Conservation (phyloP, 352 stramenopile genomes). For the Pythium aristosporum region DNA sequence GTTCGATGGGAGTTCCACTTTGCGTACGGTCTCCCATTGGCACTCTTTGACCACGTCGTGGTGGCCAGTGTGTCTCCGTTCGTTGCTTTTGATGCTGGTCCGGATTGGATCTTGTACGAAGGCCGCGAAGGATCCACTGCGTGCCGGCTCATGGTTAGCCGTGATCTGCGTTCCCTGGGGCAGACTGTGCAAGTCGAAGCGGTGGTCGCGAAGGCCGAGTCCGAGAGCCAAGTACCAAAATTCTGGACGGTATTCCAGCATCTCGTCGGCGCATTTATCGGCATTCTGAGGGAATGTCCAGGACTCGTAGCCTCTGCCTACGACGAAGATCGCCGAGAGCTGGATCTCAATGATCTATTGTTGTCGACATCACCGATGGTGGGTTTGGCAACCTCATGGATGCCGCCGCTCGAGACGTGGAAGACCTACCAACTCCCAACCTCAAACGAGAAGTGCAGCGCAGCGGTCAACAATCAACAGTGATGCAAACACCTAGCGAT, state of each 20-base stretch:
- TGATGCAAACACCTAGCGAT: too few species aligned
- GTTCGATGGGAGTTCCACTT: slow-evolving; percentile 27
- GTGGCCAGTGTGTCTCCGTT: slow-evolving; percentile 8
- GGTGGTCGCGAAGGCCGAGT: neutral
- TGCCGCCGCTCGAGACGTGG: too few species aligned
- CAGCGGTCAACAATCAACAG: too few species aligned
- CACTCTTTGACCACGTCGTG: slow-evolving; percentile 22
- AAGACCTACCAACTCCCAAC: too few species aligned
- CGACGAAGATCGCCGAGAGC: neutral
- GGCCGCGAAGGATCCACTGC: neutral
- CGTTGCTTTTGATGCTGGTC: neutral
- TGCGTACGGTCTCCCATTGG: slow-evolving; percentile 10
- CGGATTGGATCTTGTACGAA: slow-evolving; percentile 5
- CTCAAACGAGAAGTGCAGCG: too few species aligned
- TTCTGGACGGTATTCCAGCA: slow-evolving; percentile 6
- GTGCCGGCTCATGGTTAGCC: neutral
- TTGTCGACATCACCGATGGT: too few species aligned
- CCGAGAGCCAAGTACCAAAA: neutral
- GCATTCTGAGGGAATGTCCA: slow-evolving; percentile 1
- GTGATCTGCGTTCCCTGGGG: neutral
- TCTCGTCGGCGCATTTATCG: neutral
- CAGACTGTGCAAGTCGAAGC: slow-evolving; percentile 12
- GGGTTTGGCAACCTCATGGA: too few species aligned
- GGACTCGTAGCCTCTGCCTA: neutral
- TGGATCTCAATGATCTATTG: too few species aligned